Base-by-base conservation (phyloP, 2,329 filamentous ascomycete species). In the Microascus cirrosus region DNA sequence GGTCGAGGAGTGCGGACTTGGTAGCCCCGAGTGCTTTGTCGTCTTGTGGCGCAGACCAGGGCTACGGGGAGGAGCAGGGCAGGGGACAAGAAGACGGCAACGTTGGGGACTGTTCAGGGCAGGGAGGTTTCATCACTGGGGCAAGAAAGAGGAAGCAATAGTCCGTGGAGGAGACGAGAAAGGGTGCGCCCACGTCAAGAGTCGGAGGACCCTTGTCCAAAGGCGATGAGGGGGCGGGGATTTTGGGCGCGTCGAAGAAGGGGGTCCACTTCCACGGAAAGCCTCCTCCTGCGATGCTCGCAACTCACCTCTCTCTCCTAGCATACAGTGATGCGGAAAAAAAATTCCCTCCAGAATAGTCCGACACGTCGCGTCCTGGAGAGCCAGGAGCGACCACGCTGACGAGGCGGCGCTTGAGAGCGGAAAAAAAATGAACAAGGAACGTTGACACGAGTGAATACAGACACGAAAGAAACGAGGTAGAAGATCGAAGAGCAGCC, bases 311-410 rank as follows among this genome's bases (percentile, higher is more conserved):
- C 18, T 35, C 24, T 25, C 12, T 28, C 25, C 24, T 24, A 51
- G 42, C 34, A 48, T 56, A 28, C 45, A 50, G 45, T 20, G 45
- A 50, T 22, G 45, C 45, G 45, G 13, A 50, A 24, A 20, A 13
- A 13, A 50, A 24, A 22, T 6, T 12, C 45, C 45, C 11, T 24
- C 20, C n/a, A 24, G 22, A 22, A 50, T 50, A 50, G 25, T 58
- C 64, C 67, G 70, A 75, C 65, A 71, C 69, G 69, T 68, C 71
- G 73, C 69, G 70, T 69, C 73, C 74, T 74, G 73, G 74, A 71
- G 67, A 72, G 70, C 73, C 73, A 74, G 73, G 73, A 69, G 70
- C 72, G 71, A 67, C 71, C 73, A 55, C 45, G 36, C 36, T 28
- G 57, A 42, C n/a, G 51, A 55, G 35, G 54, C 51, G 34, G 32